Evolutionary conservation across 257 asterid species (phyloP), one percentile per base, ranked within the genome.

Genomic region (Scutellaria minor): DNA sequence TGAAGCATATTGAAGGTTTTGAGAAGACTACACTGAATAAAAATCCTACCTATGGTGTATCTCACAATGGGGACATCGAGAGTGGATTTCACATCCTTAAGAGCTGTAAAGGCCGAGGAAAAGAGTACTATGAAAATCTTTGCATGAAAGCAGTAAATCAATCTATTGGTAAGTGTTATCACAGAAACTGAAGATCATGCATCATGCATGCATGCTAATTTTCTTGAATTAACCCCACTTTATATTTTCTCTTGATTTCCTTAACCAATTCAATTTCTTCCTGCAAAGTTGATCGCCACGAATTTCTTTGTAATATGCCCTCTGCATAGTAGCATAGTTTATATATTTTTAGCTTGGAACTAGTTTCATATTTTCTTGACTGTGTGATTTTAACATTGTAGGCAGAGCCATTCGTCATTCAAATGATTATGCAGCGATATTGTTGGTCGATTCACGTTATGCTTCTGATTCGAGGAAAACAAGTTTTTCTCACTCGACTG

Each of bases 121-220:
- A 86, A 72, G 96, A 87, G 76, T 94, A 94, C 80, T 94, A 94
- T 9, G 99, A 94, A 78, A 94, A 91, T 85, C 95, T 94, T 72
- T 94, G 99, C 92, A 88, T 94, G 93, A 94, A 94, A 88, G 97
- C 99, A 62, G 93, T 91, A 18, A 94, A 94, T 76, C 99, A 94
- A 75, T 94, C 97, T 22, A 87, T 94, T 68, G 99, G 99, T 94
- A 76, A 70, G 90, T 79, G 55, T 45, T 66, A 42, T 22, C 60
- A 50, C 37, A 51, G 27, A 61, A 50, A 42, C 68, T 59, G 54
- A 67, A n/a, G 47, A 53, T 56, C 60, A 55, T 14, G n/a, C 46
- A 31, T 59, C 14, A 45, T 74, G 7, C 39, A 31, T 31, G 37
- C 37, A 31, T 31, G 3, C 37, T 31, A 31, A 3, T 31, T 31